Percentiles rank a stretch among this genome's conserved stretches.
Evolutionary conservation across 352 stramenopile genomes (phyloP).

Genomic region (Pythium volutum): DNA sequence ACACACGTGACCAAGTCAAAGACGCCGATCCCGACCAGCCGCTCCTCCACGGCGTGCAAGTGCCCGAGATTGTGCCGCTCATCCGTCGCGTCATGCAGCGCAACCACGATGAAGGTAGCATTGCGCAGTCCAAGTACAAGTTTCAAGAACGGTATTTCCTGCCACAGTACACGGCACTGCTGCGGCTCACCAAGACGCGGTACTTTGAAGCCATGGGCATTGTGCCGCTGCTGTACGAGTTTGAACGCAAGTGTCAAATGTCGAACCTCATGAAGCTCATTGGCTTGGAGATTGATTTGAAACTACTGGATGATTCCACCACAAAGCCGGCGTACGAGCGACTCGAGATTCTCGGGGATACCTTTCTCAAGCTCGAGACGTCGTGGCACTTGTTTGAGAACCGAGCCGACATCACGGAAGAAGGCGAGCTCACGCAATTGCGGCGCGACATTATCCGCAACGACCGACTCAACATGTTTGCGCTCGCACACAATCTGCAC

Average conservation of each 20-base stretch:
- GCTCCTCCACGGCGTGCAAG: slow-evolving; percentile 67
- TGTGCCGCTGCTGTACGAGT: slow-evolving; percentile 83
- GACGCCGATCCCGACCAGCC: slow-evolving; percentile 53
- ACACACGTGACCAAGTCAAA: slow-evolving; percentile 59
- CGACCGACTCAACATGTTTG: slow-evolving; percentile 75
- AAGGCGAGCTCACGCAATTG: slow-evolving; percentile 70
- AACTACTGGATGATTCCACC: slow-evolving; percentile 74
- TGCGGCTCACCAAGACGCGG: slow-evolving; percentile 61
- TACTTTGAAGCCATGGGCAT: slow-evolving; percentile 83
- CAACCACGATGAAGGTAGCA: slow-evolving; percentile 57
- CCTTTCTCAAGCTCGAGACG: slow-evolving; percentile 84
- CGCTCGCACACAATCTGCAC: slow-evolving; percentile 50
- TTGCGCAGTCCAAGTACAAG: slow-evolving; percentile 51
- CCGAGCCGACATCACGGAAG: slow-evolving; percentile 62
- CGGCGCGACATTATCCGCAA: slow-evolving; percentile 87
- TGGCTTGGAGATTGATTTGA: slow-evolving; percentile 69
- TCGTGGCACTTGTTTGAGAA: slow-evolving; percentile 83
- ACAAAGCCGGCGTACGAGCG: slow-evolving; percentile 84
- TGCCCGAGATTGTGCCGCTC: slow-evolving; percentile 73
- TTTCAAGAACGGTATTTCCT: slow-evolving; percentile 80
- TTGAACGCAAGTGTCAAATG: slow-evolving; percentile 87
- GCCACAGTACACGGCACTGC: slow-evolving; percentile 61
- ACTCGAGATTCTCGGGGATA: slow-evolving; percentile 81
- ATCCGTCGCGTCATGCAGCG: slow-evolving; percentile 83
- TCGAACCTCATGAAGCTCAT: slow-evolving; percentile 83